A percentile compares a stretch with the other conserved stretches of the same genome.
phyloP scores from a whole-genome alignment of 2,329 filamentous ascomycete genomes.

The Tolypocladium pustulatum region DNA sequence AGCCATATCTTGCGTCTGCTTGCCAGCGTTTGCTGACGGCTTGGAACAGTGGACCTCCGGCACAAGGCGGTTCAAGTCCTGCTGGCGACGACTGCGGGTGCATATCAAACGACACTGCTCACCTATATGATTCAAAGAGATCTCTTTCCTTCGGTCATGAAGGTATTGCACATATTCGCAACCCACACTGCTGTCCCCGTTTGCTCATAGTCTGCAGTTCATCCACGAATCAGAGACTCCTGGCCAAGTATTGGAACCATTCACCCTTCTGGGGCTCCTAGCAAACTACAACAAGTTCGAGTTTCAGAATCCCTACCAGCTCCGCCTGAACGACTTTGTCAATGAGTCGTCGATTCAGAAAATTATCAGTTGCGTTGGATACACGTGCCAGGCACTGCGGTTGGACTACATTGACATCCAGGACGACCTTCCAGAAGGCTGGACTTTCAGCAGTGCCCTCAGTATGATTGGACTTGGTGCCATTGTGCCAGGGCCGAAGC shows the following conservation, averaged over 20 bases:
- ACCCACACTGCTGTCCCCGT: neutral
- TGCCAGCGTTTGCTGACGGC: conserved; percentile 13
- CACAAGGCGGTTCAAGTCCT: conserved; percentile 73
- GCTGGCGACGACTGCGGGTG: conserved; percentile 79
- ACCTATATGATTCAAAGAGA: conserved; percentile 94
- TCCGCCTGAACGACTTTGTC: conserved; percentile 88
- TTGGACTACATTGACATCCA: conserved; percentile 75
- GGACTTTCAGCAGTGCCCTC: conserved; percentile 72
- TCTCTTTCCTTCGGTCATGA: conserved; percentile 89
- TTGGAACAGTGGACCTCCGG: conserved; percentile 55
- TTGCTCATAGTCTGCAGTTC: conserved; percentile 39
- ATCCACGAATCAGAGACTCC: conserved; percentile 67
- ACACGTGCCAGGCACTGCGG: conserved; percentile 57
- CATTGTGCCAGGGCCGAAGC: conserved; percentile 58
- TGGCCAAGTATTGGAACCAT: conserved; percentile 57
- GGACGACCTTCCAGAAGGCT: conserved; percentile 83
- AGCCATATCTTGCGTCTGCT: conserved; percentile 18
- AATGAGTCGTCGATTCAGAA: conserved; percentile 81
- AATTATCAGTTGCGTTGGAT: conserved; percentile 66
- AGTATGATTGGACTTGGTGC: conserved; percentile 75
- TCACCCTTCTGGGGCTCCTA: conserved; percentile 74
- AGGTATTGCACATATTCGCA: conserved; percentile 40
- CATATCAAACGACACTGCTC: conserved; percentile 86
- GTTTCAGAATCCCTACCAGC: conserved; percentile 89
- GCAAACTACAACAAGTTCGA: conserved; percentile 99